Conservation (phyloP, 129 eudicot genomes). For the Logfia minima region DNA sequence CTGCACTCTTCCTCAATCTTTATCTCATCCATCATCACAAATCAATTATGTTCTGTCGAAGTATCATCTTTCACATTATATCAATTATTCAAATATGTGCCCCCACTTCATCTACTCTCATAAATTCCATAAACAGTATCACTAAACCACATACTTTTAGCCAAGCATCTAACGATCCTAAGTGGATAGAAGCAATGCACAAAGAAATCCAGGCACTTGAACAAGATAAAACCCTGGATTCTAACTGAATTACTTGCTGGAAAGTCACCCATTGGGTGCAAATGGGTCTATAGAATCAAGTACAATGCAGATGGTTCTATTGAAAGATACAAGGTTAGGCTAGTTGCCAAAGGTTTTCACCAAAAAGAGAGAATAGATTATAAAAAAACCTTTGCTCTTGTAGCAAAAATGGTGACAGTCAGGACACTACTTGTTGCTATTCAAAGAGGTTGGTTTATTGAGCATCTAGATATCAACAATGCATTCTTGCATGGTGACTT, state of each 20-base stretch:
- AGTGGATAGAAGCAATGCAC: too few species aligned
- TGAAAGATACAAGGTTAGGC: not conserved
- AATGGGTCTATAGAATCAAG: not conserved
- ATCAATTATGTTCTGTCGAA: too few species aligned
- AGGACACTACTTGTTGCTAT: not conserved
- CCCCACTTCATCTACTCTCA: too few species aligned
- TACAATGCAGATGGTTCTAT: not conserved
- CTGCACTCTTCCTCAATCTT: too few species aligned
- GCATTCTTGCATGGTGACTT: not conserved
- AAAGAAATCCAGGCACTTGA: not conserved
- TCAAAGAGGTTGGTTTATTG: not conserved
- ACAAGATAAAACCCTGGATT: not conserved
- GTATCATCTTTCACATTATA: too few species aligned
- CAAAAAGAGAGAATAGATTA: not conserved
- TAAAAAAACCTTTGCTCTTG: not conserved
- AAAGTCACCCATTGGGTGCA: not conserved
- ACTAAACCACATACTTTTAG: too few species aligned
- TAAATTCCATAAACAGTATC: too few species aligned
- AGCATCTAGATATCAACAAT: not conserved
- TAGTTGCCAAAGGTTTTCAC: not conserved
- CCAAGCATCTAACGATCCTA: too few species aligned
- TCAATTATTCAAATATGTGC: too few species aligned
- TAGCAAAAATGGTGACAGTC: not conserved
- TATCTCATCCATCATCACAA: too few species aligned
- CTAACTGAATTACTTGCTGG: not conserved